Evolutionary conservation across 2,329 filamentous ascomycete genomes (phyloP).

Genomic region (Stachybotrys echinatus): DNA sequence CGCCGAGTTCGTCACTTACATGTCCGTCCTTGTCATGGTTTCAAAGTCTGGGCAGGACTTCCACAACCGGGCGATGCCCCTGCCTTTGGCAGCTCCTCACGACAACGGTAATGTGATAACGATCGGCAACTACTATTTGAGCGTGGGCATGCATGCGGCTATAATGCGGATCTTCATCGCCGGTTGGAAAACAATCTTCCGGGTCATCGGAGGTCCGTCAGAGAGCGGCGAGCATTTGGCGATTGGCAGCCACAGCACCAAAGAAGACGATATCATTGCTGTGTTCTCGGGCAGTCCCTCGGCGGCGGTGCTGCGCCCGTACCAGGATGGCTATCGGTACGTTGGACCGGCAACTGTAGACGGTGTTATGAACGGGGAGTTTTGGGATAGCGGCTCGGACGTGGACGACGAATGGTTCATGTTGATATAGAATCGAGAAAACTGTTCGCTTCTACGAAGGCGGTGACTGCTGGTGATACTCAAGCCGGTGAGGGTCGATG

Average conservation of each 20-base stretch:
- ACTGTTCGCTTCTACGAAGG: too few relatives aligned
- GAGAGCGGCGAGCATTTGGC: not conserved
- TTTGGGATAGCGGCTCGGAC: not conserved
- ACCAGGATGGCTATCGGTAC: not conserved
- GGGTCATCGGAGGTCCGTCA: not conserved
- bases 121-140: not conserved
- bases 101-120: not conserved
- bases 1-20: not conserved
- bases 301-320: not conserved
- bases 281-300: not conserved
- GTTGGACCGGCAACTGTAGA: not conserved
- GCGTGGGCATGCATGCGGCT: not conserved
- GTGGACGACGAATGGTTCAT: not conserved
- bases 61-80: not conserved
- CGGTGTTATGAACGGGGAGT: conserved; percentile 1
- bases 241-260: not conserved
- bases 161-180: not conserved
- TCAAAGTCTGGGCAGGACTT: not conserved
- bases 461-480: too few relatives aligned
- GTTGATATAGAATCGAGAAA: not conserved
- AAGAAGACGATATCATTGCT: not conserved
- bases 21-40: not conserved
- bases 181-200: not conserved
- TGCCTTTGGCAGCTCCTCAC: not conserved
- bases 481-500: too few relatives aligned